These are phyloP conservation scores for Talaromyces albobiverticillius DNA, from an alignment of 2,329 filamentous ascomycete species.

Conservation along the genomic window DNA sequence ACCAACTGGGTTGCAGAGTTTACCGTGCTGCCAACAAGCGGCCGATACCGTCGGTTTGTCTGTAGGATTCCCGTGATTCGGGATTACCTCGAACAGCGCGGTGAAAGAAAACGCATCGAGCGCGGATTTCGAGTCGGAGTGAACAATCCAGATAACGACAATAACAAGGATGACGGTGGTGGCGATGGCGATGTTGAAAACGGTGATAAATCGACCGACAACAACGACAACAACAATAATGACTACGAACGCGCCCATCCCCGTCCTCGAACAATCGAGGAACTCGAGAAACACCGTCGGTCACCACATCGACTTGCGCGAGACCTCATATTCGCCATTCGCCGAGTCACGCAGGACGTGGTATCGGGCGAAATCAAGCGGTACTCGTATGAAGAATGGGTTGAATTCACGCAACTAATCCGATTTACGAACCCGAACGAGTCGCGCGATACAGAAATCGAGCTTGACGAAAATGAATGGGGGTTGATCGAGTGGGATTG, in stretches of 20 bases:
- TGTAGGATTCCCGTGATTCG: constrained; percentile 43
- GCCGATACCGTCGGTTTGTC: constrained; percentile 53
- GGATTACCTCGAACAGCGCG: constrained; percentile 35
- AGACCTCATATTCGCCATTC: constrained; percentile 67
- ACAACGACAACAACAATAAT: constrained; percentile 8
- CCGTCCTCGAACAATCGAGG: constrained; percentile 35
- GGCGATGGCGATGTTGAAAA: constrained; percentile 10
- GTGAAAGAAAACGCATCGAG: constrained; percentile 45
- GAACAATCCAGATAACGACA: constrained; percentile 25
- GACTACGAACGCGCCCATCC: constrained; percentile 14
- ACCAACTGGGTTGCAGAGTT: constrained; percentile 62
- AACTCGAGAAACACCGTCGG: constrained; percentile 47
- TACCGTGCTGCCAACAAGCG: constrained; percentile 62
- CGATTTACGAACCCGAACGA: constrained; percentile 46
- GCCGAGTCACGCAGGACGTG: constrained; percentile 62
- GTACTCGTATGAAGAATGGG: constrained; percentile 84
- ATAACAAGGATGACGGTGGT: not conserved
- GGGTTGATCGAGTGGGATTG: constrained; percentile 68
- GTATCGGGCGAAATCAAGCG: constrained; percentile 56
- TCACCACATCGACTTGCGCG: constrained; percentile 59
- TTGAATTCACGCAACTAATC: constrained; percentile 75
- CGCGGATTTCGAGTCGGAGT: constrained; percentile 44
- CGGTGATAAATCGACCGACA: not conserved
- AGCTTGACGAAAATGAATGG: constrained; percentile 53
- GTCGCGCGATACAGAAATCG: constrained; percentile 25